A percentile compares a stretch with the other conserved stretches of the same genome.
These are phyloP conservation scores for Alternaria angustiovoidea DNA, from an alignment of 2,329 filamentous ascomycete species.

Conservation along the genomic window DNA sequence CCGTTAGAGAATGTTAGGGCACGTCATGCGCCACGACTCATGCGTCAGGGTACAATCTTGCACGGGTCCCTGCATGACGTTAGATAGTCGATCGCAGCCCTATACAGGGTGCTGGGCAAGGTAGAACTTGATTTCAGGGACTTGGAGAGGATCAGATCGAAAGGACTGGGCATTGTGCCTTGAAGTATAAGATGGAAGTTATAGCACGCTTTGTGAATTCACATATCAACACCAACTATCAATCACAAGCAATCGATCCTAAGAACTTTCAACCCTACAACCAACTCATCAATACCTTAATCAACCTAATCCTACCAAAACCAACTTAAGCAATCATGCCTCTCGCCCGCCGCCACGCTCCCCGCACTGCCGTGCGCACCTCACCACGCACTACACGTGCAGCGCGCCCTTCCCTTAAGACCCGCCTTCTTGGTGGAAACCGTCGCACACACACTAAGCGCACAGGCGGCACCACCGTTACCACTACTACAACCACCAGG, in stretches of 20 bases:
- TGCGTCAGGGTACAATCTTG: conserved; percentile 1
- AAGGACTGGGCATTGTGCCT: background rate
- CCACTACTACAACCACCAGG: conserved; percentile 51
- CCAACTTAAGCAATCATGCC: conserved; percentile 31
- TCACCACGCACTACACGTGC: conserved; percentile 39
- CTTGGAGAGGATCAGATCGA: conserved; percentile 1
- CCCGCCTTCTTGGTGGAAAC: conserved; percentile 58
- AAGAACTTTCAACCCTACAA: background rate
- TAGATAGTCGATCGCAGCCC: conserved; percentile 19
- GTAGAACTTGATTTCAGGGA: conserved; percentile 34
- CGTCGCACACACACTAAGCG: conserved; percentile 48
- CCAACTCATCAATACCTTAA: background rate
- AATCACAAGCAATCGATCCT: background rate
- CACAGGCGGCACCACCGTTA: conserved; percentile 41
- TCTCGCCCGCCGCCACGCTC: conserved; percentile 34
- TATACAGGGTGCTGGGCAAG: conserved; percentile 14
- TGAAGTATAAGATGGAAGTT: conserved; percentile 20
- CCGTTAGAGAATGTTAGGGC: conserved; percentile 6
- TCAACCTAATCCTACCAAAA: conserved; percentile 7
- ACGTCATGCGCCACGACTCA: conserved; percentile 30
- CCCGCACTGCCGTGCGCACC: conserved; percentile 30
- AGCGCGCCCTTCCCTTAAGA: conserved; percentile 61
- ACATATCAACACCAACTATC: background rate
- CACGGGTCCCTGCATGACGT: conserved; percentile 39
- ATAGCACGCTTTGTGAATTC: background rate